These are phyloP conservation scores for Filosporella fistucella DNA, from an alignment of 495 filamentous ascomycete species.

Conservation along the genomic window DNA sequence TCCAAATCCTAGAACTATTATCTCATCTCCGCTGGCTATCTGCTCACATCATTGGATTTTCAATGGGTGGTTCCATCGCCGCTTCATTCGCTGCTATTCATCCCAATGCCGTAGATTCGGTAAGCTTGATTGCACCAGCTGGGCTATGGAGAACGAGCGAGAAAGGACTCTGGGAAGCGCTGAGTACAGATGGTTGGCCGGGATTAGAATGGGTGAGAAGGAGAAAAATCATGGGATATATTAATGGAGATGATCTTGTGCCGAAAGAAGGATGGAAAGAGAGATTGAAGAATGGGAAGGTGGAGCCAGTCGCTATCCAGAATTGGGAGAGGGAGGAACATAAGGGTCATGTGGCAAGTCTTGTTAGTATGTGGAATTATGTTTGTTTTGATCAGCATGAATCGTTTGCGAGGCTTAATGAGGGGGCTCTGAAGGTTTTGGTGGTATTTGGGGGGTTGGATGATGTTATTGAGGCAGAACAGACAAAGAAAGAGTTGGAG, in stretches of 20 bases:
- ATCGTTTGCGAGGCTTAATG: constrained; percentile 29
- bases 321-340: constrained; percentile 41
- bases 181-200: constrained; percentile 21
- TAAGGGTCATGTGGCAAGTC: constrained; percentile 35
- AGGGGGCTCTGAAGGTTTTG: constrained; percentile 23
- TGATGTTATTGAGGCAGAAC: constrained; percentile 25
- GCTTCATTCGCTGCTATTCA: constrained; percentile 19
- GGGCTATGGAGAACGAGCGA: constrained; percentile 17
- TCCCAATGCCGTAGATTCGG: constrained; percentile 13
- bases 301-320: constrained; percentile 40
- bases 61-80: constrained; percentile 21
- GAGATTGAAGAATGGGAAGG: constrained; percentile 32
- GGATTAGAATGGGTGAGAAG: constrained; percentile 1
- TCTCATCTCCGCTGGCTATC: constrained; percentile 17
- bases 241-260: constrained; percentile 24
- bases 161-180: constrained; percentile 24
- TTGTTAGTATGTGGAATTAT: constrained; percentile 38
- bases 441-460: constrained; percentile 39
- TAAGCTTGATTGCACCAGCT: constrained; percentile 24
- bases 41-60: constrained; percentile 26
- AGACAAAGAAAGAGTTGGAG: constrained; percentile 7
- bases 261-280: constrained; percentile 39
- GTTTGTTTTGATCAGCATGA: constrained; percentile 35
- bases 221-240: constrained; percentile 27
- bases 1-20: constrained; percentile 20